Evolutionary conservation across 768 basidiomycete species (phyloP), one percentile per base, ranked within the genome.

Genomic region (Lactarius psammicola): DNA sequence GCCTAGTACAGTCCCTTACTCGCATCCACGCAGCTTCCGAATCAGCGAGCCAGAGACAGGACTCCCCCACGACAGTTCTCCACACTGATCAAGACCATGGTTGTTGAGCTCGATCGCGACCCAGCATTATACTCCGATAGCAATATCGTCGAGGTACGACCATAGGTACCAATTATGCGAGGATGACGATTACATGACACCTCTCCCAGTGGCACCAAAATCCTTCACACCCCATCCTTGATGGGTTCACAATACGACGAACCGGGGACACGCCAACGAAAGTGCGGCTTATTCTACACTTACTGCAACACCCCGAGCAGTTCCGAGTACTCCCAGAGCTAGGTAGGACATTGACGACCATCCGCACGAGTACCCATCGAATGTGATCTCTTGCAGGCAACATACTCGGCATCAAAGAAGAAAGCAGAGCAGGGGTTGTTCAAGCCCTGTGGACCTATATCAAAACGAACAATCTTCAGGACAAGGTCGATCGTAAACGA

Each of bases 391-490:
- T 49, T 59, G 8, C 66, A 89, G 89, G 80, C 1, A 80, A 79
- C 54, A 75, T 94, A 15, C 80, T 98, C 44, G 88, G 87, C 23
- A 82, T 95, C 74, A 89, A 90, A 70, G 91, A 97, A 73, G 94
- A 92, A 33, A 93, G 90, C 40, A 84, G 92, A 33, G 79, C 88
- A 28, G 92, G 89, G 7, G 84, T 92, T 20, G 82, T 96, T 20
- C 88, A 92, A 63, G 84, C 90, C 0, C 74, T 97, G 13, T 98
- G 95, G 95, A 92, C 90, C 72, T 94, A 95, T 71, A 90, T 97
- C 78, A 96, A 95, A 74, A 78, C 88, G 17, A 81, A 94, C 69
- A 84, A 86, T 30, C 77, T 95, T 20, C 92, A 94, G 75, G 92
- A 94, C 75, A 93, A 92, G 70, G 84, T 84, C 0, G 91, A 94